phyloP scores from a whole-genome alignment of 2,329 filamentous ascomycete genomes.

The Cladophialophora psammophila region DNA sequence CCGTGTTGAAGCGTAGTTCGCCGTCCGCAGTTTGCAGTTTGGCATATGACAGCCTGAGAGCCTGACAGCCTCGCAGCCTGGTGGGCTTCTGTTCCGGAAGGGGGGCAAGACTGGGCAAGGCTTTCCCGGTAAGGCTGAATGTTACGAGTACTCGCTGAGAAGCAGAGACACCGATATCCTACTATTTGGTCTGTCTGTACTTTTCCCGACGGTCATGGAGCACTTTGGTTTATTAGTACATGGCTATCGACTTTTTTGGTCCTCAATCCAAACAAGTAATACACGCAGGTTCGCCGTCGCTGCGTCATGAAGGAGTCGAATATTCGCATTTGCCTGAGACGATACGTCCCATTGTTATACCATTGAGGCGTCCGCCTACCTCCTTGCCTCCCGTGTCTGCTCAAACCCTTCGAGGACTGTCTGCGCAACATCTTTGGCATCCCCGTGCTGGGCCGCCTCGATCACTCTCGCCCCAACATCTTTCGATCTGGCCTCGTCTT shows the following conservation, averaged over 20 bases:
- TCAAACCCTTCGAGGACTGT: slow-evolving; percentile 60
- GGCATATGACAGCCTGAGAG: background rate
- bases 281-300: slow-evolving; percentile 26
- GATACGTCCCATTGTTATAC: background rate
- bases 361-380: slow-evolving; percentile 30
- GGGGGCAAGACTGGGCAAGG: background rate
- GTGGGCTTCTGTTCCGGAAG: too few relatives aligned
- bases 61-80: background rate
- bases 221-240: slow-evolving; percentile 17
- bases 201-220: background rate
- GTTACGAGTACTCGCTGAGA: too few relatives aligned
- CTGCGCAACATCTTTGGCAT: slow-evolving; percentile 55
- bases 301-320: slow-evolving; percentile 29
- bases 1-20: background rate
- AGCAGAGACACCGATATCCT: background rate
- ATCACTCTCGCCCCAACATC: slow-evolving; percentile 38
- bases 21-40: background rate
- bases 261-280: slow-evolving; percentile 17
- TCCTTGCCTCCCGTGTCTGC: slow-evolving; percentile 47
- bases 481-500: slow-evolving; percentile 25
- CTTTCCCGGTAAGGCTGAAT: slow-evolving; percentile 1
- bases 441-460: slow-evolving; percentile 44
- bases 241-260: slow-evolving; percentile 24
- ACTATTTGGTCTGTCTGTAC: slow-evolving; percentile 1
- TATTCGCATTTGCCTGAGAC: slow-evolving; percentile 8